Conservation (phyloP, 345 rosid genomes). For the Acer negundo region DNA sequence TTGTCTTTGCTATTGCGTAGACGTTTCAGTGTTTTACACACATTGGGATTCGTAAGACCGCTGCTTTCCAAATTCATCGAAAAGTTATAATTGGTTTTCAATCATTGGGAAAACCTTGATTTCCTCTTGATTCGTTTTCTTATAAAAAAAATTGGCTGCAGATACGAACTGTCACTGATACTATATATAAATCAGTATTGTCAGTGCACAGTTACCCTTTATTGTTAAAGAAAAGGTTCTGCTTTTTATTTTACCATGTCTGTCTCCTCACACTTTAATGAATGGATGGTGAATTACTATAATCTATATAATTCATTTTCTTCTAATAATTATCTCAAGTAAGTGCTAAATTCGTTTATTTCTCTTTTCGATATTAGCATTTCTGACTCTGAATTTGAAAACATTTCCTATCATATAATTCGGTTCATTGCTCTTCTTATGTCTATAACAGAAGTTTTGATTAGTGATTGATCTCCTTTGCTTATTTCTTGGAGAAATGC, state of each 20-base stretch:
- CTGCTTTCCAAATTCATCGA: neutral
- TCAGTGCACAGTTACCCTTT: neutral
- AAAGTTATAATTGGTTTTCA: neutral
- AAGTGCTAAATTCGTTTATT: neutral
- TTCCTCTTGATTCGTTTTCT: neutral
- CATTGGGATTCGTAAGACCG: no score
- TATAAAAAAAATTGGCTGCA: neutral
- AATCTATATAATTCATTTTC: neutral
- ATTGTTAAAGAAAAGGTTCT: no score
- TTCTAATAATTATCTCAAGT: neutral
- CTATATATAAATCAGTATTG: neutral
- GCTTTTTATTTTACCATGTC: no score
- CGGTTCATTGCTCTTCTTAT: neutral
- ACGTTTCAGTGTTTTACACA: neutral
- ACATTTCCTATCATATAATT: neutral
- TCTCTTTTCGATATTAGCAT: neutral
- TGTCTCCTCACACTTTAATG: neutral
- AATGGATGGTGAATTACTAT: neutral
- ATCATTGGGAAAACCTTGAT: neutral
- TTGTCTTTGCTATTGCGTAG: neutral
- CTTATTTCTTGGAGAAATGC: neutral
- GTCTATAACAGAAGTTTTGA: no score
- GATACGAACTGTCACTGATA: neutral
- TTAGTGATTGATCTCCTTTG: neutral
- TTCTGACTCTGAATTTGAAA: constrained; percentile 5